phyloP scores from a whole-genome alignment of 371 early-diverging fungal genomes.

The Circinella umbellata region DNA sequence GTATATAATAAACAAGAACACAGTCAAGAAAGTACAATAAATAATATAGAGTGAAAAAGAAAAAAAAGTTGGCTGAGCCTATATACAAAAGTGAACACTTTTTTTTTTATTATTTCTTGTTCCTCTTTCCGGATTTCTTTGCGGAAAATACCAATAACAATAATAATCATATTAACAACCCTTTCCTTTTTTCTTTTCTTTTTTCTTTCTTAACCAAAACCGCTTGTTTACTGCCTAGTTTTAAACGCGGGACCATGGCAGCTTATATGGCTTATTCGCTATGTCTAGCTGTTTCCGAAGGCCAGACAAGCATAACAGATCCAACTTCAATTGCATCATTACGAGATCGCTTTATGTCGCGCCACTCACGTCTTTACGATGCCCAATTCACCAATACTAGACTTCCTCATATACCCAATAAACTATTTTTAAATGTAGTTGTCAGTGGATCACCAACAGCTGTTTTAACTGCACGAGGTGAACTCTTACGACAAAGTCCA shows the following conservation, averaged over 20 bases:
- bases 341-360: constrained; percentile 21
- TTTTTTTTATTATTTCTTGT: not conserved
- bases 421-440: constrained; percentile 18
- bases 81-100: not conserved
- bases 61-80: constrained; percentile 1
- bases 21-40: too few relatives aligned
- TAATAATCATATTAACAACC: not conserved
- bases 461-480: constrained; percentile 20
- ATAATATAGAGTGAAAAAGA: not conserved
- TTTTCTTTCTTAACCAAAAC: not conserved
- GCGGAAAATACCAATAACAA: not conserved
- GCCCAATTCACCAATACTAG: constrained; percentile 16
- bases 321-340: constrained; percentile 14
- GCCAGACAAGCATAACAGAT: constrained; percentile 12
- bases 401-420: constrained; percentile 3
- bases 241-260: constrained; percentile 13
- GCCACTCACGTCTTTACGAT: constrained; percentile 19
- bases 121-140: not conserved
- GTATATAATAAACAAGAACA: too few relatives aligned
- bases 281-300: constrained; percentile 22
- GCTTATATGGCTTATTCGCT: constrained; percentile 26
- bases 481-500: constrained; percentile 23
- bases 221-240: not conserved
- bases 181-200: not conserved
- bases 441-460: constrained; percentile 19